Evolutionary conservation across 495 filamentous ascomycete genomes (phyloP).

Genomic region (Chaetomium fimeti): DNA sequence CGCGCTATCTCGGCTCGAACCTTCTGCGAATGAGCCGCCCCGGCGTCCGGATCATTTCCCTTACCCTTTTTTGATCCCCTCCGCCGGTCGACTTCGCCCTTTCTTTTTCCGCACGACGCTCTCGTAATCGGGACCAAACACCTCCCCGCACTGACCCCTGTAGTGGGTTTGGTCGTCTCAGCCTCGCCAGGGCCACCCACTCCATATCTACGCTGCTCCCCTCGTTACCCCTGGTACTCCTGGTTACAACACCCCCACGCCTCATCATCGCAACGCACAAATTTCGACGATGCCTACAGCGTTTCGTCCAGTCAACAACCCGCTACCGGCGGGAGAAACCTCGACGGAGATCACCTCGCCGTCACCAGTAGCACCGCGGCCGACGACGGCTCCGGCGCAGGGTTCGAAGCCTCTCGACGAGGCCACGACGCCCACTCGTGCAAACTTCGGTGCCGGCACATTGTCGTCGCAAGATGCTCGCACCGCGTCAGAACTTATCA

Average conservation of each 20-base stretch:
- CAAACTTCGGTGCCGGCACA: constrained; percentile 49
- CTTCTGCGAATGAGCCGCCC: constrained; percentile 16
- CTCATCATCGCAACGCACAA: constrained; percentile 6
- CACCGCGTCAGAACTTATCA: constrained; percentile 56
- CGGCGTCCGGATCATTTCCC: constrained; percentile 11
- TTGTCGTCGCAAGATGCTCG: constrained; percentile 59
- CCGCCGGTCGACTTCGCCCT: constrained; percentile 32
- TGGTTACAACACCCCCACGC: constrained; percentile 20
- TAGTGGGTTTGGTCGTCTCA: constrained; percentile 35
- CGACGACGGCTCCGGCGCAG: constrained; percentile 45
- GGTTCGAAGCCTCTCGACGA: constrained; percentile 43
- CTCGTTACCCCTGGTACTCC: constrained; percentile 17
- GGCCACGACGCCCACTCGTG: constrained; percentile 61
- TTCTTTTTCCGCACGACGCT: constrained; percentile 27
- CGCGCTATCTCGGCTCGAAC: constrained; percentile 15
- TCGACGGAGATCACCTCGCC: constrained; percentile 50
- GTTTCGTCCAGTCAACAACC: constrained; percentile 77
- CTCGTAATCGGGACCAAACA: constrained; percentile 39
- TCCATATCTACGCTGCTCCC: constrained; percentile 34
- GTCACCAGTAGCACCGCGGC: constrained; percentile 63
- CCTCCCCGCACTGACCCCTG: constrained; percentile 38
- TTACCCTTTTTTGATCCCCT: background rate
- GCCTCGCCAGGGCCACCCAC: constrained; percentile 37
- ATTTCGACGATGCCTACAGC: constrained; percentile 47
- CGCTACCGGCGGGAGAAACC: constrained; percentile 53